Percentiles rank a stretch among this genome's conserved stretches.
phyloP scores from a whole-genome alignment of 2,329 filamentous ascomycete genomes.

The Zymoseptoria passerinii region DNA sequence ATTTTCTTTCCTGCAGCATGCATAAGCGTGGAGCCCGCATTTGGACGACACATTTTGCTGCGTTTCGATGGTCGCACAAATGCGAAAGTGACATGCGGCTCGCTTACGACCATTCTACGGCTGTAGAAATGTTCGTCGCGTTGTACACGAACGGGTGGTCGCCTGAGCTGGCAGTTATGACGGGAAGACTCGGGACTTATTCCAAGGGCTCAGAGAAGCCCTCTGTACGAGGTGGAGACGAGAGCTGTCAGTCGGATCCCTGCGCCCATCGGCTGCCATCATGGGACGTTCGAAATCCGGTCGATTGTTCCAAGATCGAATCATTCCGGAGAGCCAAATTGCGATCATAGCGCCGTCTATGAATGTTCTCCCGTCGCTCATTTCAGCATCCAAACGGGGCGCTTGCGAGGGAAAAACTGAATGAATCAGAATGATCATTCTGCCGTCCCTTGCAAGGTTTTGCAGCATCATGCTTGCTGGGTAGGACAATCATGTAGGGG shows the following conservation, averaged over 20 bases:
- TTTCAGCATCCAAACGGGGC: not conserved
- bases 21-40: not conserved
- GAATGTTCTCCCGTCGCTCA: not conserved
- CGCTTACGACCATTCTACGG: not conserved
- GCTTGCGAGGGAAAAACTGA: no score
- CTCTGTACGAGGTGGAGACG: not conserved
- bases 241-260: not conserved
- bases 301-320: not conserved
- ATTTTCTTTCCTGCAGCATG: not conserved
- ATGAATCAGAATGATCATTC: not conserved
- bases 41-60: not conserved
- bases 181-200: not conserved
- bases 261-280: not conserved
- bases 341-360: not conserved
- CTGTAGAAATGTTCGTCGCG: not conserved
- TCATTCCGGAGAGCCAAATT: not conserved
- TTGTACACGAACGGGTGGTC: slow-evolving; percentile 1
- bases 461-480: not conserved
- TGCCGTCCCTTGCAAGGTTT: not conserved
- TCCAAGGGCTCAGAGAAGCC: not conserved
- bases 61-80: not conserved
- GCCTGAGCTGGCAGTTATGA: not conserved
- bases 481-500: not conserved
- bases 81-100: not conserved
- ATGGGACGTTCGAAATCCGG: not conserved